Evolutionary conservation across 495 filamentous ascomycete species (phyloP).

Genomic region (Aspergillus cristatus): DNA sequence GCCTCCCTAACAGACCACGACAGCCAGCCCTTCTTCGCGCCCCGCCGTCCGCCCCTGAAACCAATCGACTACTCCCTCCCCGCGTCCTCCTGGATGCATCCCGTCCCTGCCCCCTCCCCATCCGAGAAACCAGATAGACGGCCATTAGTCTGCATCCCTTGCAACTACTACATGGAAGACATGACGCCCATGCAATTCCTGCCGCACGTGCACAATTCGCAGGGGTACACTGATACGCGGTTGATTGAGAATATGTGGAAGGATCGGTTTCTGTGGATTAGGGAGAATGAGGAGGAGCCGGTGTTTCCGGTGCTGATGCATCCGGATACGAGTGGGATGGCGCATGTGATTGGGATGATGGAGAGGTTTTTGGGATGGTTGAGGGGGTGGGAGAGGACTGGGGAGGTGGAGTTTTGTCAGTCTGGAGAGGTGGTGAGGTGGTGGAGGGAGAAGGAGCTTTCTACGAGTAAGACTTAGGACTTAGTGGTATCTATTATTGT

Average conservation of each 20-base stretch:
- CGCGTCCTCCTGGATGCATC: constrained; percentile 50
- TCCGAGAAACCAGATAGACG: constrained; percentile 11
- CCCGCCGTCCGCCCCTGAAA: constrained; percentile 33
- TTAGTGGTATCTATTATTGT: too few species aligned
- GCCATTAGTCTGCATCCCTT: constrained; percentile 43
- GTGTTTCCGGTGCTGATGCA: constrained; percentile 47
- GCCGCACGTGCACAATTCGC: constrained; percentile 39
- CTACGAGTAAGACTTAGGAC: too few species aligned
- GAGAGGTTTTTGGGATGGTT: constrained; percentile 47
- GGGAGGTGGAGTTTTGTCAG: constrained; percentile 39
- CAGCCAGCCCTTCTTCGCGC: constrained; percentile 44
- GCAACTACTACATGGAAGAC: constrained; percentile 50
- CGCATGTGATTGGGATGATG: constrained; percentile 52
- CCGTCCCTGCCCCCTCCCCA: constrained; percentile 22
- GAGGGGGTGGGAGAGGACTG: constrained; percentile 24
- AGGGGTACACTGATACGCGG: constrained; percentile 43
- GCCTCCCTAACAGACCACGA: constrained; percentile 47
- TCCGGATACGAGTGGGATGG: constrained; percentile 54
- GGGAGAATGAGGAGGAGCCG: constrained; percentile 26
- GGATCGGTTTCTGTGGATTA: constrained; percentile 40
- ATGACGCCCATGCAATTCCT: constrained; percentile 48
- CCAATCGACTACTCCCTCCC: constrained; percentile 42
- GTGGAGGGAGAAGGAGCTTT: constrained; percentile 1
- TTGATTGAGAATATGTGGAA: constrained; percentile 47
- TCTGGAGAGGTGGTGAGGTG: constrained; percentile 16